A percentile compares a stretch with the other conserved stretches of the same genome.
Conservation (phyloP, 2,329 filamentous ascomycete species). For the Rhexocercosporidium sp. region DNA sequence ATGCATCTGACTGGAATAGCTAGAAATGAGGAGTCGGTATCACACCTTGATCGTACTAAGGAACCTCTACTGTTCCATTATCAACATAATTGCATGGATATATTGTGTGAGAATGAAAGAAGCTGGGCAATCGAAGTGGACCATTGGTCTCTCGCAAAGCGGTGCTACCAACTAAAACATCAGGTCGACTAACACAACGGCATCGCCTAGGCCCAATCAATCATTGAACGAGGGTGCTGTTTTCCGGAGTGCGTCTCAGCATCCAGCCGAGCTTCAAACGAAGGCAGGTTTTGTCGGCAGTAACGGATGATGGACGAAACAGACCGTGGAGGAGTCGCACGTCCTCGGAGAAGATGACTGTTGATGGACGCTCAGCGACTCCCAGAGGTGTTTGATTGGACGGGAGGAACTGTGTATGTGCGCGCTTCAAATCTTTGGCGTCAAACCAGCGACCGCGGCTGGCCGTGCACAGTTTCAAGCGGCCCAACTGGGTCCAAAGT, state of each 20-base stretch:
- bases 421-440: slow-evolving; percentile 6
- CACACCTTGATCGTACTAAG: background rate
- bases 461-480: slow-evolving; percentile 28
- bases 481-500: slow-evolving; percentile 8
- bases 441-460: slow-evolving; percentile 18
- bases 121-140: background rate
- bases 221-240: background rate
- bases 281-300: slow-evolving; percentile 15
- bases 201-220: background rate
- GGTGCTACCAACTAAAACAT: slow-evolving; percentile 11
- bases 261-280: slow-evolving; percentile 9
- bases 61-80: background rate
- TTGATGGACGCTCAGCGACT: background rate
- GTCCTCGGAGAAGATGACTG: slow-evolving; percentile 1
- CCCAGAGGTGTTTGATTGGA: background rate
- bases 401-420: background rate
- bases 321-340: slow-evolving; percentile 24
- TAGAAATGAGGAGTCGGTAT: background rate
- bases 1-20: background rate
- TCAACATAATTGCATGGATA: background rate
- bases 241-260: slow-evolving; percentile 4
- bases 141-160: slow-evolving; percentile 1
- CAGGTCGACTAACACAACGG: background rate
- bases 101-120: background rate
- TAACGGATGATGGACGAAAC: slow-evolving; percentile 23